These are phyloP conservation scores for Immersiporthe knoxdaviesiana DNA, from an alignment of 2,329 filamentous ascomycete species.

Conservation along the genomic window DNA sequence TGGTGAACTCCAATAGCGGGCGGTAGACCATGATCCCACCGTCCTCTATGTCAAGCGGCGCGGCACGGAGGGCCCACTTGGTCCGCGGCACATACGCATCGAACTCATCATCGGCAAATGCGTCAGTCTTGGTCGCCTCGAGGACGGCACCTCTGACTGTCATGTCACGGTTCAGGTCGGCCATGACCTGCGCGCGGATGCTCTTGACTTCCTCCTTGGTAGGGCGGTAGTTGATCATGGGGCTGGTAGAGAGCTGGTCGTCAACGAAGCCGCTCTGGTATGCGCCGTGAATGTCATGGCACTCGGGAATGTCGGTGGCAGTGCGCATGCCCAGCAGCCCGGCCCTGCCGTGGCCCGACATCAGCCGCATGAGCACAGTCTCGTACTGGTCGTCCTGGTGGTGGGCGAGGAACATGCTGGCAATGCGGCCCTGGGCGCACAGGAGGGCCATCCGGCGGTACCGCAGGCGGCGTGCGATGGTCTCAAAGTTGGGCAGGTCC, in stretches of 20 bases:
- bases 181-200: conserved; percentile 36
- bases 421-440: conserved; percentile 56
- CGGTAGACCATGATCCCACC: conserved; percentile 70
- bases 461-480: conserved; percentile 71
- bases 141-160: conserved; percentile 28
- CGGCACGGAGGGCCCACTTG: conserved; percentile 24
- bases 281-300: conserved; percentile 72
- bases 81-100: conserved; percentile 31
- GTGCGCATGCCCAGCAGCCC: conserved; percentile 72
- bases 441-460: conserved; percentile 71
- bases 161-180: conserved; percentile 33
- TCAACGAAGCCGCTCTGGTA: conserved; percentile 65
- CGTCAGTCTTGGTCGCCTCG: conserved; percentile 18
- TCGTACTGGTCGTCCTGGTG: conserved; percentile 92
- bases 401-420: conserved; percentile 76
- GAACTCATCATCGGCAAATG: conserved; percentile 33
- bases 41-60: conserved; percentile 53
- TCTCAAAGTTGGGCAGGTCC: conserved; percentile 71
- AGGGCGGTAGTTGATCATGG: conserved; percentile 45
- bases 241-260: conserved; percentile 43
- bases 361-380: conserved; percentile 80
- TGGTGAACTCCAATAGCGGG: conserved; percentile 71
- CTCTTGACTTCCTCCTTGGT: conserved; percentile 31
- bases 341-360: conserved; percentile 66
- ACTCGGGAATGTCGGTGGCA: conserved; percentile 78